Conservation (phyloP, 2,329 filamentous ascomycete species). For the Fonsecaea pugnacius region DNA sequence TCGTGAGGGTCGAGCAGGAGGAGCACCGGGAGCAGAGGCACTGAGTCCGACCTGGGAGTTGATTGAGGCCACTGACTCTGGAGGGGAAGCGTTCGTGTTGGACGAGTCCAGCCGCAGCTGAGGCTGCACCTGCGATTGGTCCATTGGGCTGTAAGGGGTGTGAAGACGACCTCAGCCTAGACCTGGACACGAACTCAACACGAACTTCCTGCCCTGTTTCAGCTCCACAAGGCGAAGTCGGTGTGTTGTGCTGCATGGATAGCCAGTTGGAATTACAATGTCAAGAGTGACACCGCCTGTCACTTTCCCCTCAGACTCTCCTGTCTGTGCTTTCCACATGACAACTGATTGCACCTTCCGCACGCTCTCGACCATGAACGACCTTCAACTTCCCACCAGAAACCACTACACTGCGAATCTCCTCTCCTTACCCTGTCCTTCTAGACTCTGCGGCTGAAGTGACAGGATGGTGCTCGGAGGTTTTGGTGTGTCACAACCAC, state of each 20-base stretch:
- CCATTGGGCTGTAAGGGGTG: not conserved
- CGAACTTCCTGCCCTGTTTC: not conserved
- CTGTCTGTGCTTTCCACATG: not conserved
- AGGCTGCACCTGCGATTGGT: conserved; percentile 1
- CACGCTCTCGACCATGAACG: not conserved
- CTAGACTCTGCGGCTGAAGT: not conserved
- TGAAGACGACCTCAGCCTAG: not conserved
- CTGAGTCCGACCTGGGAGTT: not conserved
- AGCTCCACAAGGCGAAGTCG: not conserved
- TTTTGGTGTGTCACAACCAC: not conserved
- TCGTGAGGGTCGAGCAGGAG: not conserved
- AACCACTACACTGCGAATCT: not conserved
- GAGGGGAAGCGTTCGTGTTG: not conserved
- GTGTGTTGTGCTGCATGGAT: not conserved
- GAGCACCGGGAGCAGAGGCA: conserved; percentile 1
- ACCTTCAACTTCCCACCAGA: not conserved
- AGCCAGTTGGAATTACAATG: not conserved
- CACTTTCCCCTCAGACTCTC: not conserved
- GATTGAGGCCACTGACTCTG: not conserved
- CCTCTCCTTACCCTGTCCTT: not conserved
- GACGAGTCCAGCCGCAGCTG: conserved; percentile 5
- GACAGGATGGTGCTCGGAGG: not conserved
- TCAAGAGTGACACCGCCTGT: not conserved
- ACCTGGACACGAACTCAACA: conserved; percentile 2
- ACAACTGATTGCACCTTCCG: not conserved